phyloP scores from a whole-genome alignment of 2,329 filamentous ascomycete genomes.

The Ceratocystiopsis minuta region DNA sequence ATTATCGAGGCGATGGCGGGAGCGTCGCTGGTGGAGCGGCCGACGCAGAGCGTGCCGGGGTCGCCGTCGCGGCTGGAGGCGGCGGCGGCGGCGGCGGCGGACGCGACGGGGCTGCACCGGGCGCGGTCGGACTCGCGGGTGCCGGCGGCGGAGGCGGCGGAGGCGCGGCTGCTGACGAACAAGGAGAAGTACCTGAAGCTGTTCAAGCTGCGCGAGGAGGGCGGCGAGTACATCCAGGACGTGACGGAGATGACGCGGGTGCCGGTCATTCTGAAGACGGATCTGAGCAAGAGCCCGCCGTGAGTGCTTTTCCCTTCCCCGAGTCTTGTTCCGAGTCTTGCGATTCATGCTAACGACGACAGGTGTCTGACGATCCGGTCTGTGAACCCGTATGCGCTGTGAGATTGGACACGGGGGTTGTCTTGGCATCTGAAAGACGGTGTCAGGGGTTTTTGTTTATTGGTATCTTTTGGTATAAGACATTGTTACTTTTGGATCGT shows the following conservation, averaged over 20 bases:
- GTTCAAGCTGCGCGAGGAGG: constrained; percentile 79
- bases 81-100: constrained; percentile 39
- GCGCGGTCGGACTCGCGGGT: constrained; percentile 92
- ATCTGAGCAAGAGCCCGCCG: constrained; percentile 97
- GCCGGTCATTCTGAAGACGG: constrained; percentile 95
- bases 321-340: too few species aligned
- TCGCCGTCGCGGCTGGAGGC: constrained; percentile 67
- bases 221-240: constrained; percentile 93
- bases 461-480: too few species aligned
- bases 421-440: too few species aligned
- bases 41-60: constrained; percentile 87
- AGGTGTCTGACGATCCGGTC: constrained; percentile 74
- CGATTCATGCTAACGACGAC: constrained; percentile 20
- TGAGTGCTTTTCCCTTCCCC: constrained; percentile 39
- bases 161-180: constrained; percentile 57
- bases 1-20: constrained; percentile 82
- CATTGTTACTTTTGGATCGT: too few species aligned
- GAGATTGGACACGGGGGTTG: too few species aligned
- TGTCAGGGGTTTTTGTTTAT: too few species aligned
- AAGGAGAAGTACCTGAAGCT: constrained; percentile 93
- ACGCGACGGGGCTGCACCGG: constrained; percentile 52
- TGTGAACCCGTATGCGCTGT: constrained; percentile 59
- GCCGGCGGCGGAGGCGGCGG: constrained; percentile 45
- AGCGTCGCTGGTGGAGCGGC: constrained; percentile 73
- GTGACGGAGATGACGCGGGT: constrained; percentile 95